These are phyloP conservation scores for Leptomonas seymouri DNA, from an alignment of 208 protist species.

Conservation along the genomic window DNA sequence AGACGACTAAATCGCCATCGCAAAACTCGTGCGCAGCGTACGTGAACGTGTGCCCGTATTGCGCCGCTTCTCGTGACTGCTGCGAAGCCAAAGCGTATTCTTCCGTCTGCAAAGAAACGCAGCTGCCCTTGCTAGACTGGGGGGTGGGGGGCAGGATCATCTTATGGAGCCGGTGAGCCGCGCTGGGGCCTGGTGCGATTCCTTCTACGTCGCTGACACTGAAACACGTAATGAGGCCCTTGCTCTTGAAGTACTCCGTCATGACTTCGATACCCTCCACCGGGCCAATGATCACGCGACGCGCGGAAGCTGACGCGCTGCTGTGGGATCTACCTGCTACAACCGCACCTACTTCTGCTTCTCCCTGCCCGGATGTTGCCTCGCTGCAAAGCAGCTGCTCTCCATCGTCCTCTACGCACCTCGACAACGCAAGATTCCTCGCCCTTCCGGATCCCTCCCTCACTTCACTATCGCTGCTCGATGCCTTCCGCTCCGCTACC, in stretches of 20 bases:
- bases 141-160: slow-evolving; percentile 17
- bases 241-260: slow-evolving; percentile 37
- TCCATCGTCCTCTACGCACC: slow-evolving; percentile 5
- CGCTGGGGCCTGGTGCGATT: slow-evolving; percentile 36
- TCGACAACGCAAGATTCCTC: neutral
- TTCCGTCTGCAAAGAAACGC: neutral
- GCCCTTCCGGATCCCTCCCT: neutral
- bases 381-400: slow-evolving; percentile 1
- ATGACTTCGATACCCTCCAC: slow-evolving; percentile 32
- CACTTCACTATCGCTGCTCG: too few relatives aligned
- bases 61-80: slow-evolving; percentile 29
- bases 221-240: slow-evolving; percentile 46
- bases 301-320: neutral
- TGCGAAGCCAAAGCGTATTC: slow-evolving; percentile 20
- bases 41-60: slow-evolving; percentile 38
- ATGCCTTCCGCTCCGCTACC: neutral
- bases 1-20: slow-evolving; percentile 63
- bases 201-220: slow-evolving; percentile 35
- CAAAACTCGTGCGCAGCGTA: slow-evolving; percentile 54
- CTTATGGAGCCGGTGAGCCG: slow-evolving; percentile 39
- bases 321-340: neutral
- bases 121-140: slow-evolving; percentile 1
- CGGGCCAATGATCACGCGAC: slow-evolving; percentile 20
- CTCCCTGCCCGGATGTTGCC: neutral
- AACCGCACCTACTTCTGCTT: neutral